Base-by-base conservation (phyloP, 208 protist species). In the Strigomonas oncopelti region DNA sequence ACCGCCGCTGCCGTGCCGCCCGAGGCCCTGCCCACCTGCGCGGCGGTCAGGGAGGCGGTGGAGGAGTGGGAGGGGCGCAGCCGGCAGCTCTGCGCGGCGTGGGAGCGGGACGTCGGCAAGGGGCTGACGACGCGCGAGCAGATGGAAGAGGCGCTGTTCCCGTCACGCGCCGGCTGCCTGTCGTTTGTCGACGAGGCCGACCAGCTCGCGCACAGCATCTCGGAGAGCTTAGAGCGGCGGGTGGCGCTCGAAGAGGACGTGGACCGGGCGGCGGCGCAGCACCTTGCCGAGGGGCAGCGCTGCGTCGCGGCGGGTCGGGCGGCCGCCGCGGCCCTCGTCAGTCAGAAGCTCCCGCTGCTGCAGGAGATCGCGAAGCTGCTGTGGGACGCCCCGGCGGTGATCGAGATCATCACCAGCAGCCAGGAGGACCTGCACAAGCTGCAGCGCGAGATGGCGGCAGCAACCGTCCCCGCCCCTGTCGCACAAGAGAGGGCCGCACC, bases 301-400 rank as follows among this genome's bases (percentile, higher is more conserved):
- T 20, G 42, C 42, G 42, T 48, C 9, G 42, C 42, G 13, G 42
- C 42, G 42, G 42, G 11, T 1, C 42, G 42, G 42, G 16, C 42
- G 16, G 42, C 42, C 1, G 42, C 42, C 11, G 16, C 42, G 9
- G 16, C 42, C 13, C 11, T 48, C 42, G 42, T 20, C 13, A 9
- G 16, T 1, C 5, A 9, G 42, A 48, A 48, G 42, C 42, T 48
- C 9, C 42, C 42, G 5, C 42, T 31, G 34, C 42, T 64, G 38
- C 16, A 22, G 38, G 60, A 46, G 60, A 31, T 64, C 3, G 22
- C 60, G 28, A 34, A 69, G 55, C 48, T 62, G 11, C 61, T 79
- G 38, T 61, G 73, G 52, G 63, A 64, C 18, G 74, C 74, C 18
- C 74, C 69, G 27, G 36, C 62, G 3, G 48, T 79, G 14, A 32